phyloP scores from a whole-genome alignment of 2,329 filamentous ascomycete species.

The Colletotrichum sp. region DNA sequence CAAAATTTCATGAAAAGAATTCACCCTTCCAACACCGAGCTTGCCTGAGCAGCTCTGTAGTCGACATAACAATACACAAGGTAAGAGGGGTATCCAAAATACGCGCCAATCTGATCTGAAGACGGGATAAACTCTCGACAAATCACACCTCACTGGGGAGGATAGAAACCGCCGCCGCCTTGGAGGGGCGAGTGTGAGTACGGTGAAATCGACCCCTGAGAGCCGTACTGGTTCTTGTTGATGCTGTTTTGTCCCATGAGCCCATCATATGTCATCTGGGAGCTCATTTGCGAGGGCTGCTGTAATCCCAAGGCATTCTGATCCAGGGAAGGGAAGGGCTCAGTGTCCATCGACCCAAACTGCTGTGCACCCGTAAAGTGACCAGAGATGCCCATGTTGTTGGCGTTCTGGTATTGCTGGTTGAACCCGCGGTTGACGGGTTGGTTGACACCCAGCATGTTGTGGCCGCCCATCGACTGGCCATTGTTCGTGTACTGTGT shows the following conservation, averaged over 20 bases:
- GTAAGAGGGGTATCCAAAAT: conserved; percentile 12
- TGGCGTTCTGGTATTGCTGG: conserved; percentile 28
- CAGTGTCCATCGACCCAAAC: conserved; percentile 38
- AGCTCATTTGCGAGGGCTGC: conserved; percentile 15
- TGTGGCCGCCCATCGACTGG: not conserved
- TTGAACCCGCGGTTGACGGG: conserved; percentile 18
- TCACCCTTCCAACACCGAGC: not conserved
- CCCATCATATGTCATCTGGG: conserved; percentile 35
- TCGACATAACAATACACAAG: not conserved
- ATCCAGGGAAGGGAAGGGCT: conserved; percentile 38
- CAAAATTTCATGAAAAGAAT: not conserved
- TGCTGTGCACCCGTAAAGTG: conserved; percentile 28
- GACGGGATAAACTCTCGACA: not conserved
- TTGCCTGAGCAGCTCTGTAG: not conserved
- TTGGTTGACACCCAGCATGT: conserved; percentile 2
- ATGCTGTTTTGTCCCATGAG: conserved; percentile 34
- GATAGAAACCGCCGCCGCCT: conserved; percentile 40
- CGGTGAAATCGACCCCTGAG: conserved; percentile 47
- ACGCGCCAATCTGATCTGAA: not conserved
- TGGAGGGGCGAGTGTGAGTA: conserved; percentile 46
- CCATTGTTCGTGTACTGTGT: not conserved
- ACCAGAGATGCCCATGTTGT: conserved; percentile 33
- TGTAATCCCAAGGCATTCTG: conserved; percentile 43
- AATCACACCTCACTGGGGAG: conserved; percentile 10
- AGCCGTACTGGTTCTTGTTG: conserved; percentile 38